phyloP scores from a whole-genome alignment of 768 basidiomycete genomes.

The Lentinula sp. region DNA sequence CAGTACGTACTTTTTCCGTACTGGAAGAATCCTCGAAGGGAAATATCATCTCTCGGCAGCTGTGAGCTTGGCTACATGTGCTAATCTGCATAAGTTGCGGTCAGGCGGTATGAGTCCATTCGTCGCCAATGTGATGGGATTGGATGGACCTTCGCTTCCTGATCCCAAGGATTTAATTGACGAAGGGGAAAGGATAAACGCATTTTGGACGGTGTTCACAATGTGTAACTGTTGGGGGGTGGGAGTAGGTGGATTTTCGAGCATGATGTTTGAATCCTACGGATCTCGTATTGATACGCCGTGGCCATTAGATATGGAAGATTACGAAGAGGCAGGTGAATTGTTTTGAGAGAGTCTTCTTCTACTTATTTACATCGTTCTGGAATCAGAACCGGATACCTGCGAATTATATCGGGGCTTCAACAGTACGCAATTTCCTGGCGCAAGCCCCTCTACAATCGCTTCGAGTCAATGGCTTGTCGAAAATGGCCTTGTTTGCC shows the following conservation, averaged over 20 bases:
- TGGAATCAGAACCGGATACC: neutral
- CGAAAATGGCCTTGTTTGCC: neutral
- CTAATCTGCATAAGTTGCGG: slow-evolving; percentile 27
- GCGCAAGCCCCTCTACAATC: neutral
- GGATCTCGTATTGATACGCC: slow-evolving; percentile 9
- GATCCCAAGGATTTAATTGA: slow-evolving; percentile 2
- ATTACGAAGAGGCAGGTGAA: slow-evolving; percentile 11
- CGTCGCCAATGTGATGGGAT: slow-evolving; percentile 31
- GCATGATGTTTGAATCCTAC: neutral
- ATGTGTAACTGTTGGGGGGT: slow-evolving; percentile 25
- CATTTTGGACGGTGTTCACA: slow-evolving; percentile 33
- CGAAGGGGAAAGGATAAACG: slow-evolving; percentile 34
- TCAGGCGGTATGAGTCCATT: slow-evolving; percentile 31
- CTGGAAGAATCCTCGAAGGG: slow-evolving; percentile 33
- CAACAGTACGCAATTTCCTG: slow-evolving; percentile 4
- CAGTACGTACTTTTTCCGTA: slow-evolving; percentile 35
- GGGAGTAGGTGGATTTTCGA: slow-evolving; percentile 21
- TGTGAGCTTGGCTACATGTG: slow-evolving; percentile 19
- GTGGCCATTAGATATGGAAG: slow-evolving; percentile 9
- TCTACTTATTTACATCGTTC: neutral
- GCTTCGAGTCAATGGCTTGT: neutral
- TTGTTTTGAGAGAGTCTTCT: neutral
- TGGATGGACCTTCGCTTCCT: slow-evolving; percentile 24
- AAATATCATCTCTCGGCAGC: slow-evolving; percentile 32
- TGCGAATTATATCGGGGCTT: slow-evolving; percentile 20